Conservation (phyloP, 1,139 yeast species). For the Saccharomyces hybrid region DNA sequence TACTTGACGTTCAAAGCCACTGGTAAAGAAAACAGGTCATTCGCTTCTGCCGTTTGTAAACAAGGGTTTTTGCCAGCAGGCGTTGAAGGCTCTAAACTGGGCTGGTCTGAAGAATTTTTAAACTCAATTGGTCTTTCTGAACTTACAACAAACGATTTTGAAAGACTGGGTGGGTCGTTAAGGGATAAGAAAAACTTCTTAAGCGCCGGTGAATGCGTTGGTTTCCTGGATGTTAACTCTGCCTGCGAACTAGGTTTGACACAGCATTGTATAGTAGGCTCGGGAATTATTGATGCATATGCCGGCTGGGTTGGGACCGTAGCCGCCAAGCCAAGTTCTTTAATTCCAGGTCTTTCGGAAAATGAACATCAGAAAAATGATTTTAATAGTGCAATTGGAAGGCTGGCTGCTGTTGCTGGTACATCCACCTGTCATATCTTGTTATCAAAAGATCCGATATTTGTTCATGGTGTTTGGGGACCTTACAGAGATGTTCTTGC, state of each 20-base stretch:
- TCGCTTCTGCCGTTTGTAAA: constrained; percentile 87
- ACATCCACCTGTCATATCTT: constrained; percentile 96
- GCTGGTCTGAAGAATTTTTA: constrained; percentile 84
- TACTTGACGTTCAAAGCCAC: constrained; percentile 87
- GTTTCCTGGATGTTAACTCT: constrained; percentile 54
- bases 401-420: constrained; percentile 97
- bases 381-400: constrained; percentile 49
- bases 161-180: constrained; percentile 69
- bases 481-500: constrained; percentile 92
- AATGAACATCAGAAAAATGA: constrained; percentile 41
- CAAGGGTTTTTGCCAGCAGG: constrained; percentile 93
- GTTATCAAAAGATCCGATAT: constrained; percentile 74
- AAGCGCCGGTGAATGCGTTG: constrained; percentile 85
- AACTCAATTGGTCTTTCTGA: constrained; percentile 63
- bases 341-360: constrained; percentile 27
- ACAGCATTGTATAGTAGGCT: constrained; percentile 74
- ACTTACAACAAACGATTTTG: constrained; percentile 66
- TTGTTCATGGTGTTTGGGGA: constrained; percentile 98
- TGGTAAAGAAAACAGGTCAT: constrained; percentile 76
- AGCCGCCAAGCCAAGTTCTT: constrained; percentile 51
- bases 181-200: constrained; percentile 44
- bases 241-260: constrained; percentile 85
- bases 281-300: constrained; percentile 95
- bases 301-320: constrained; percentile 99
- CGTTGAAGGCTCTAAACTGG: constrained; percentile 73